phyloP scores from a whole-genome alignment of 352 stramenopile genomes.

The Pythium brassicae region DNA sequence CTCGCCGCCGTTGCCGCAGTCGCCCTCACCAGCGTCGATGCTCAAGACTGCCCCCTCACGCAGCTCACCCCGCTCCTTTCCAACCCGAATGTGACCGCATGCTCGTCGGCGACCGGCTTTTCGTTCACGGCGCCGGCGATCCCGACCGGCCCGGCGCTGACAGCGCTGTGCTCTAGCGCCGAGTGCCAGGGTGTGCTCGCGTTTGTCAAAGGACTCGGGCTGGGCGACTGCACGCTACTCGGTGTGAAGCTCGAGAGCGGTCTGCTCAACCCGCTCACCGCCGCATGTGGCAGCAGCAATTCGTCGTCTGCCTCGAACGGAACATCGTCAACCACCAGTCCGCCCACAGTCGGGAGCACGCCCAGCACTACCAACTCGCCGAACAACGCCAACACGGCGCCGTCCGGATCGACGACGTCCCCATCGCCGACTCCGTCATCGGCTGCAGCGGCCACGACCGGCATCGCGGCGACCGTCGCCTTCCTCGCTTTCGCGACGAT shows the following conservation, averaged over 20 bases:
- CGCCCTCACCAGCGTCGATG: neutral
- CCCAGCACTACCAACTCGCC: no score
- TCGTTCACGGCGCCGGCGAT: slow-evolving; percentile 6
- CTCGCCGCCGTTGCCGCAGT: slow-evolving; percentile 5
- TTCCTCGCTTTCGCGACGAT: no score
- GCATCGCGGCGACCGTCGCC: no score
- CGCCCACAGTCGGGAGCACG: no score
- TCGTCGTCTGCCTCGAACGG: neutral
- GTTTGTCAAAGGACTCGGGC: slow-evolving; percentile 13
- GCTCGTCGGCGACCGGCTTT: slow-evolving; percentile 21
- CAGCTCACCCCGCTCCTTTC: slow-evolving; percentile 8
- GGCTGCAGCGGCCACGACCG: neutral
- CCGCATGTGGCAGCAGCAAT: slow-evolving; percentile 1
- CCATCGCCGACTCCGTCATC: neutral
- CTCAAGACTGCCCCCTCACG: slow-evolving; percentile 5
- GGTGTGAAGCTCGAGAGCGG: slow-evolving; percentile 17
- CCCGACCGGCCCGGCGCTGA: slow-evolving; percentile 6
- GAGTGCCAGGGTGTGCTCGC: slow-evolving; percentile 19
- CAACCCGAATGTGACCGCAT: slow-evolving; percentile 1
- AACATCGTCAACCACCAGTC: no score
- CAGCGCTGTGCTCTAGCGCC: slow-evolving; percentile 19
- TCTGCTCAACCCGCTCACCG: slow-evolving; percentile 14
- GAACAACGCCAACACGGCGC: no score
- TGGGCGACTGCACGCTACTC: slow-evolving; percentile 27
- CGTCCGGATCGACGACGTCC: neutral